A percentile compares a stretch with the other conserved stretches of the same genome.
These are phyloP conservation scores for Xylaria grammica DNA, from an alignment of 495 filamentous ascomycete species.

Conservation along the genomic window DNA sequence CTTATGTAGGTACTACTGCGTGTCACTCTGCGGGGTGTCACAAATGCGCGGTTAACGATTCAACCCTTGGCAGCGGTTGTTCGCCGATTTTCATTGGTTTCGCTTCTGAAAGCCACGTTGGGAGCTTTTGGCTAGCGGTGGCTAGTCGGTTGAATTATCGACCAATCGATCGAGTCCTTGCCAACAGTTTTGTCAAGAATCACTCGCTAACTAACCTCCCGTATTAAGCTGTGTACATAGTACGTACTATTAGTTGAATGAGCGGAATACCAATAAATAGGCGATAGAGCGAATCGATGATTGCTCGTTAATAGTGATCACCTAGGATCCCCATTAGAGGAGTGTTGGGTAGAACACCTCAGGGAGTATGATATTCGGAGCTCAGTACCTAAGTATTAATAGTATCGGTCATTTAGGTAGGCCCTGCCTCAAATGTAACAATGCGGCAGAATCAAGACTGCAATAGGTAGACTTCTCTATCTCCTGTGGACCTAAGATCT, in stretches of 20 bases:
- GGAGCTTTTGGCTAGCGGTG: neutral
- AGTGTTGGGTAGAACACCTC: too few species aligned
- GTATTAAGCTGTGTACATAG: too few species aligned
- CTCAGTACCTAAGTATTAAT: too few species aligned
- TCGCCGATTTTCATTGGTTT: constrained; percentile 33
- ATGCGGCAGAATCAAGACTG: neutral
- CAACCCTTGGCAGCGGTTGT: constrained; percentile 34
- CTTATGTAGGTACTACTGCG: constrained; percentile 8
- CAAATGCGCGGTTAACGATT: constrained; percentile 9
- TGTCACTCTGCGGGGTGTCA: constrained; percentile 25
- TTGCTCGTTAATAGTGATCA: too few species aligned
- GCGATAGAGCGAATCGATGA: too few species aligned
- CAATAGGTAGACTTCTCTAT: neutral
- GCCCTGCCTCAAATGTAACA: too few species aligned
- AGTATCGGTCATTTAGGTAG: too few species aligned
- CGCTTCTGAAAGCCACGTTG: constrained; percentile 32
- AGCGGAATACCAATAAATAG: too few species aligned
- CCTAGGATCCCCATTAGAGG: too few species aligned
- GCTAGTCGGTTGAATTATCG: neutral
- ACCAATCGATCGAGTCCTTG: constrained; percentile 2
- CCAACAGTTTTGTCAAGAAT: neutral
- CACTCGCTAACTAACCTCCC: too few species aligned
- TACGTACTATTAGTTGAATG: too few species aligned
- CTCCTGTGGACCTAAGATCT: neutral
- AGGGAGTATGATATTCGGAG: too few species aligned